Conservation (phyloP, 202 grass and related monocot species). For the Schoenoplectus tabernaemontani region DNA sequence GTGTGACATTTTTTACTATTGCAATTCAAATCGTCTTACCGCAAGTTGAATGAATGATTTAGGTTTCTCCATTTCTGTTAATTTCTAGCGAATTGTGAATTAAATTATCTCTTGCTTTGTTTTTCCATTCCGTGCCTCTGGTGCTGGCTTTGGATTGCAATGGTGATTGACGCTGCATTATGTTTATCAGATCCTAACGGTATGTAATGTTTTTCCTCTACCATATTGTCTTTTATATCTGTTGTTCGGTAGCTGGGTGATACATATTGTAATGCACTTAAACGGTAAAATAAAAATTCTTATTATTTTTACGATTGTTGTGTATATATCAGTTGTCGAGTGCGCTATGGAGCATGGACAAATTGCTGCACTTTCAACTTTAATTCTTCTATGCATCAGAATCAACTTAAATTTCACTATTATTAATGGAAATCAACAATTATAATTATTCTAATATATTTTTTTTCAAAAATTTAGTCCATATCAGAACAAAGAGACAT, state of each 20-base stretch:
- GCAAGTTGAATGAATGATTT: neutral
- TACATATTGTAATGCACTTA: neutral
- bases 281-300: neutral
- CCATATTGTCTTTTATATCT: neutral
- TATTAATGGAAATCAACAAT: too few species aligned
- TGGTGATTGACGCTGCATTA: constrained; percentile 4
- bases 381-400: too few species aligned
- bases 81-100: neutral
- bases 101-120: neutral
- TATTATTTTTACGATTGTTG: neutral
- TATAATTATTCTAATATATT: too few species aligned
- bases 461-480: too few species aligned
- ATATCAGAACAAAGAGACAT: too few species aligned
- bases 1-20: neutral
- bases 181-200: constrained; percentile 29
- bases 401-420: too few species aligned
- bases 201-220: neutral
- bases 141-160: neutral
- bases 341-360: neutral
- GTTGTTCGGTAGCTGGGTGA: neutral
- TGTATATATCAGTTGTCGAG: neutral
- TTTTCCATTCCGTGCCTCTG: neutral
- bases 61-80: constrained; percentile 3
- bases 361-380: neutral
- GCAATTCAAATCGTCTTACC: constrained; percentile 1